phyloP scores from a whole-genome alignment of 1,284 basidiomycete species.

The Pseudozyma tsukubaensis region DNA sequence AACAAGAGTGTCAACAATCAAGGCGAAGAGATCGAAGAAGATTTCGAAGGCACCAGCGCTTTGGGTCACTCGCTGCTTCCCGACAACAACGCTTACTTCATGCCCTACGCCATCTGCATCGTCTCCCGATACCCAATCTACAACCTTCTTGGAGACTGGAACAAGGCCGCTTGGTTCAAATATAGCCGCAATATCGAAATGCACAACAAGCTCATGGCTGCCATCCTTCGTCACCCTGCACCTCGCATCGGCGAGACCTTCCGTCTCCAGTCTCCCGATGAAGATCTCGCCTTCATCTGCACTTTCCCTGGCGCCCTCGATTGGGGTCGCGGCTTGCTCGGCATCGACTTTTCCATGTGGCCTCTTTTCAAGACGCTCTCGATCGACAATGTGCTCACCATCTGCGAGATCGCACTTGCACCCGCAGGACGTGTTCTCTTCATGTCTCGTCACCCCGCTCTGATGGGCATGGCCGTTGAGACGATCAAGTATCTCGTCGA shows the following conservation, averaged over 20 bases:
- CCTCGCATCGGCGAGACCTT: conserved; percentile 64
- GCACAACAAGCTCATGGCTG: conserved; percentile 69
- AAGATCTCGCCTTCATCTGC: conserved; percentile 66
- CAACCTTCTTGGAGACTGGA: conserved; percentile 67
- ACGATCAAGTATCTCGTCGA: conserved; percentile 93
- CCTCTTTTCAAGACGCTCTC: conserved; percentile 93
- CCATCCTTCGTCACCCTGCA: conserved; percentile 65
- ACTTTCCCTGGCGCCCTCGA: conserved; percentile 70
- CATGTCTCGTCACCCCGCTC: conserved; percentile 87
- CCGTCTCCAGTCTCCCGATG: conserved; percentile 51
- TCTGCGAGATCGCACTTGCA: conserved; percentile 93
- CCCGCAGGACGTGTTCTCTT: conserved; percentile 91
- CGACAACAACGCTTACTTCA: conserved; percentile 62
- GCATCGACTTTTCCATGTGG: conserved; percentile 87
- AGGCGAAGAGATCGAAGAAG: conserved; percentile 37
- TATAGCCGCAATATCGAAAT: conserved; percentile 68
- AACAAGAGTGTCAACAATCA: conserved; percentile 31
- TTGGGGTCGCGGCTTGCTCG: conserved; percentile 69
- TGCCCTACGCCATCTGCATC: conserved; percentile 67
- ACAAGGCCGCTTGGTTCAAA: conserved; percentile 68
- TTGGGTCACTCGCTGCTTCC: conserved; percentile 50
- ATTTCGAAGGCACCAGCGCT: conserved; percentile 34
- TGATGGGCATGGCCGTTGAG: conserved; percentile 88
- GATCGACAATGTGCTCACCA: conserved; percentile 91
- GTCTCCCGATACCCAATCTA: conserved; percentile 66